Percentiles rank a stretch among this genome's conserved stretches.
These are phyloP conservation scores for Pouteria campechiana DNA, from an alignment of 179 eudicot genomes.

Conservation along the genomic window DNA sequence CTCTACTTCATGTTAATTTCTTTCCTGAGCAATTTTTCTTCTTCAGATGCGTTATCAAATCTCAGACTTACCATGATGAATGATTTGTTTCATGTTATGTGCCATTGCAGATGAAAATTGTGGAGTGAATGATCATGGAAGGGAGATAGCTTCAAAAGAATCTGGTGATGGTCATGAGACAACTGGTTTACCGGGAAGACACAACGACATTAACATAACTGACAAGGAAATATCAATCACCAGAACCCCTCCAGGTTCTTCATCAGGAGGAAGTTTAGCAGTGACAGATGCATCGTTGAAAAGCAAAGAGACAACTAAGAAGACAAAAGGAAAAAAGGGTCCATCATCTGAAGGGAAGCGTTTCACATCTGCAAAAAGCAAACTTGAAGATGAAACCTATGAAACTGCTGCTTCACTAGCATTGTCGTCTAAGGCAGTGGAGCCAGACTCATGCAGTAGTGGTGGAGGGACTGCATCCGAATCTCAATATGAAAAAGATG, in stretches of 20 bases:
- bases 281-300: constrained; percentile 24
- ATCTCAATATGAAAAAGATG: too few relatives aligned
- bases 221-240: constrained; percentile 27
- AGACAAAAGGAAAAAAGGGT: constrained; percentile 18
- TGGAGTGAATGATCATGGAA: constrained; percentile 36
- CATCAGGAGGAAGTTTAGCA: constrained; percentile 18
- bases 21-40: too few relatives aligned
- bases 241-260: constrained; percentile 26
- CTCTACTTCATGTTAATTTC: too few relatives aligned
- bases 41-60: too few relatives aligned
- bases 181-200: constrained; percentile 30
- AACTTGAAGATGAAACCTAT: constrained; percentile 32
- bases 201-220: constrained; percentile 28
- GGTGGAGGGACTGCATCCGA: too few relatives aligned
- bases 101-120: constrained; percentile 48
- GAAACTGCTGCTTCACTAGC: constrained; percentile 28
- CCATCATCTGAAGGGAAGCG: constrained; percentile 23
- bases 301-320: constrained; percentile 27
- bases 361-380: constrained; percentile 16
- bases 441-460: too few relatives aligned
- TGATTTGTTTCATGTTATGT: constrained; percentile 2
- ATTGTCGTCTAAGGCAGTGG: constrained; percentile 18
- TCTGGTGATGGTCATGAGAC: constrained; percentile 28
- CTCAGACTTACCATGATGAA: too few relatives aligned
- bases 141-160: too few relatives aligned